Conservation (phyloP, 83 land plant species). For the Picea engelmannii region DNA sequence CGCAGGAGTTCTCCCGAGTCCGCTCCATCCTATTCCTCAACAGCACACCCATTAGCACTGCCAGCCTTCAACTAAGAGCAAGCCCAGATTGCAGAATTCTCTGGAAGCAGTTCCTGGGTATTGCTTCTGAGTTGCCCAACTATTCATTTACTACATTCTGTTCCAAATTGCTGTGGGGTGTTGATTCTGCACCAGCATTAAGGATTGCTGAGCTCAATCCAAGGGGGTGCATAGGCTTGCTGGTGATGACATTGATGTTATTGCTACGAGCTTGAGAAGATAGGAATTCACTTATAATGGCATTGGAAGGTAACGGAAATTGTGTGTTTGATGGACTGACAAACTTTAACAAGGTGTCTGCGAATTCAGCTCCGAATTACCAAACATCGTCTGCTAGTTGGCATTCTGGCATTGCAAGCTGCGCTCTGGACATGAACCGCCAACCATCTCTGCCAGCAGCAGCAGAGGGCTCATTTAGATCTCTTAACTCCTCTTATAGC, state of each 20-base stretch:
- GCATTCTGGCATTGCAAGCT: conserved; percentile 7
- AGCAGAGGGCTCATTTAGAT: background rate
- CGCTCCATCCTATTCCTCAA: background rate
- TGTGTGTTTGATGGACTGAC: conserved; percentile 8
- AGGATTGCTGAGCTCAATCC: background rate
- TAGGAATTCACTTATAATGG: background rate
- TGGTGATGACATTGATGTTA: background rate
- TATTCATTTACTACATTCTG: background rate
- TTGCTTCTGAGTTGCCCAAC: background rate
- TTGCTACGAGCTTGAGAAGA: background rate
- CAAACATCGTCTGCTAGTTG: background rate
- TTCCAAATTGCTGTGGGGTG: background rate
- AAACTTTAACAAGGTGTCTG: background rate
- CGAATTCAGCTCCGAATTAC: conserved; percentile 1
- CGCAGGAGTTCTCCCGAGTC: background rate
- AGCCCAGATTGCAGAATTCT: no score
- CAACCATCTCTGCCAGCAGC: background rate
- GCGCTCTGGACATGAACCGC: background rate
- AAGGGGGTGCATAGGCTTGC: background rate
- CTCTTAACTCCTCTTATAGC: background rate
- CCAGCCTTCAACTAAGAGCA: no score
- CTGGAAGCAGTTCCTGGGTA: no score
- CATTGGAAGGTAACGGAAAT: conserved; percentile 14
- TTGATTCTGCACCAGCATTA: background rate
- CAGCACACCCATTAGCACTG: background rate